phyloP scores from a whole-genome alignment of 352 stramenopile species.

The Phytophthora pinifolia region DNA sequence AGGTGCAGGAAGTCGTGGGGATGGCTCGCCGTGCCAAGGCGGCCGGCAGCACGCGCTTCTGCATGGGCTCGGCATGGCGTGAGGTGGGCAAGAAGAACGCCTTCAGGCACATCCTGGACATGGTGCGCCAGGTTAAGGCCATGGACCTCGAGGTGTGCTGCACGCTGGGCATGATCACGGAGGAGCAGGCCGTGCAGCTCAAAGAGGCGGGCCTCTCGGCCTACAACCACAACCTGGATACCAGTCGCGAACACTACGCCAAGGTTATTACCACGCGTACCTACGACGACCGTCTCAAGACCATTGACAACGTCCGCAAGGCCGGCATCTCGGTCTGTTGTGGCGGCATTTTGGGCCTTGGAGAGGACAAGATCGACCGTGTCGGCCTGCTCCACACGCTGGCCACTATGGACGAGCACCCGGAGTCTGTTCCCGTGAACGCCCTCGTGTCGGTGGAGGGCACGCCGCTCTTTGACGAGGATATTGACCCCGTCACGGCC shows the following conservation, averaged over 20 bases:
- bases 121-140: slow-evolving; percentile 93
- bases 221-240: slow-evolving; percentile 99
- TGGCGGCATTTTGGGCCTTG: slow-evolving; percentile 96
- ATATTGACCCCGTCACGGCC: slow-evolving; percentile 88
- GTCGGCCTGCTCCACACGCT: slow-evolving; percentile 96
- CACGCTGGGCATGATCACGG: slow-evolving; percentile 96
- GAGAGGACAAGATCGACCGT: slow-evolving; percentile 94
- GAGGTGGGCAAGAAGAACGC: slow-evolving; percentile 98
- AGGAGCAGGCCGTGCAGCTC: slow-evolving; percentile 95
- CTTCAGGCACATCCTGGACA: slow-evolving; percentile 97
- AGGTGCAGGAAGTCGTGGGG: slow-evolving; percentile 96
- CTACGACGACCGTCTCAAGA: slow-evolving; percentile 97
- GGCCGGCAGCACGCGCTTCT: slow-evolving; percentile 96
- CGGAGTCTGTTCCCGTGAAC: slow-evolving; percentile 97
- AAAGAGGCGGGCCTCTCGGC: slow-evolving; percentile 97
- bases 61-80: slow-evolving; percentile 97
- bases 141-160: slow-evolving; percentile 96
- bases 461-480: slow-evolving; percentile 92
- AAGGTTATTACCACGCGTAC: slow-evolving; percentile 96
- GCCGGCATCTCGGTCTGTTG: slow-evolving; percentile 97
- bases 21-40: slow-evolving; percentile 95
- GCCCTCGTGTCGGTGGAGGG: slow-evolving; percentile 95
- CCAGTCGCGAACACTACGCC: slow-evolving; percentile 96
- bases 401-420: slow-evolving; percentile 95
- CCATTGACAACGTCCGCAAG: slow-evolving; percentile 96